These are phyloP conservation scores for Solanum paucissectum DNA, from an alignment of 257 asterid species.

Conservation along the genomic window DNA sequence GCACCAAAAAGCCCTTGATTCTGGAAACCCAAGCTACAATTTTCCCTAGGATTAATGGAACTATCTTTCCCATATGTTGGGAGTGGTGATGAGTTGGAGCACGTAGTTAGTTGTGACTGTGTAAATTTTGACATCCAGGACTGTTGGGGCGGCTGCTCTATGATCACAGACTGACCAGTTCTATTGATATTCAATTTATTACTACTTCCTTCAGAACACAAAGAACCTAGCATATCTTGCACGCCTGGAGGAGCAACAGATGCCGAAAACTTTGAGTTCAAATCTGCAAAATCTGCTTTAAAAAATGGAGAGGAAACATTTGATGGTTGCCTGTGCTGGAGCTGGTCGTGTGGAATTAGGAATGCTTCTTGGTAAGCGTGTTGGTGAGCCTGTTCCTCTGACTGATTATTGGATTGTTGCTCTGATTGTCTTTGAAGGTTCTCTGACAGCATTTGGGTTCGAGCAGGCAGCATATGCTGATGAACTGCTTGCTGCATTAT, in stretches of 20 bases:
- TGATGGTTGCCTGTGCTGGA: slow-evolving; percentile 55
- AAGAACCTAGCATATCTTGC: slow-evolving; percentile 66
- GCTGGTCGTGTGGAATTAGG: slow-evolving; percentile 48
- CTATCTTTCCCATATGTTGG: slow-evolving; percentile 53
- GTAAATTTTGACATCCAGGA: slow-evolving; percentile 55
- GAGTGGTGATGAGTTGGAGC: slow-evolving; percentile 33
- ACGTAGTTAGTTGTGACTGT: slow-evolving; percentile 25
- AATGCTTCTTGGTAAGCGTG: slow-evolving; percentile 50
- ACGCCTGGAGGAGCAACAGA: slow-evolving; percentile 36
- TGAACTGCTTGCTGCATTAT: slow-evolving; percentile 34
- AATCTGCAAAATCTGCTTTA: slow-evolving; percentile 42
- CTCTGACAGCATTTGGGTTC: slow-evolving; percentile 54
- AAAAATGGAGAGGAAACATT: slow-evolving; percentile 56
- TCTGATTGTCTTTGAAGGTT: slow-evolving; percentile 44
- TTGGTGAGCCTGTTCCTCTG: slow-evolving; percentile 35
- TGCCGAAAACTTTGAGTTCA: slow-evolving; percentile 38
- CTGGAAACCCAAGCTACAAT: slow-evolving; percentile 43
- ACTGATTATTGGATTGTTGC: slow-evolving; percentile 42
- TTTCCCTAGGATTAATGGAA: slow-evolving; percentile 37
- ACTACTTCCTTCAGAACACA: slow-evolving; percentile 56
- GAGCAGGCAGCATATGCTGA: slow-evolving; percentile 45
- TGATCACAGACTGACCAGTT: slow-evolving; percentile 40
- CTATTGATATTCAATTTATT: slow-evolving; percentile 49
- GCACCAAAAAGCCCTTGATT: slow-evolving; percentile 54
- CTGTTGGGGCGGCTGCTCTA: slow-evolving; percentile 55